phyloP scores from a whole-genome alignment of 2,329 filamentous ascomycete genomes.

The Colletotrichum graminicola region DNA sequence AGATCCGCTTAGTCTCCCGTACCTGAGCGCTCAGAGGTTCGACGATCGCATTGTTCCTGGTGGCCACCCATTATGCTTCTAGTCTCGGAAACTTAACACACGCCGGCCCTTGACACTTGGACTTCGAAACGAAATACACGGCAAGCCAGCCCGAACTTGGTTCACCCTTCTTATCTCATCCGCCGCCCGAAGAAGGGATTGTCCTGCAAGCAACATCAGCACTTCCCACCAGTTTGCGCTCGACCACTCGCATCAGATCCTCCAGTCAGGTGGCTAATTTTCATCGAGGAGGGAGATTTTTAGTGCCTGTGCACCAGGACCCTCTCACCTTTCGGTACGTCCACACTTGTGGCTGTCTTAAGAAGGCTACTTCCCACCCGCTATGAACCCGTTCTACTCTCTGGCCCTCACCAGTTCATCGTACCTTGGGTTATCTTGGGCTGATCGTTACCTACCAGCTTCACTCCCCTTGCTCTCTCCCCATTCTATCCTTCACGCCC shows the following conservation, averaged over 20 bases:
- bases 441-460: constrained; percentile 41
- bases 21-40: constrained; percentile 44
- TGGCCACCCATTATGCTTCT: constrained; percentile 48
- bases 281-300: constrained; percentile 43
- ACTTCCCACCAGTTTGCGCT: constrained; percentile 46
- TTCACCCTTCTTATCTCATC: constrained; percentile 45
- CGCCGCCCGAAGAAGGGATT: constrained; percentile 44
- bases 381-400: constrained; percentile 41
- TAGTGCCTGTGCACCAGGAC: constrained; percentile 46
- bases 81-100: constrained; percentile 51
- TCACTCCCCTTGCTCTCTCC: constrained; percentile 30
- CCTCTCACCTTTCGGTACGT: constrained; percentile 43
- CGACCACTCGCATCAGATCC: constrained; percentile 45
- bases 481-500: constrained; percentile 5
- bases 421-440: constrained; percentile 42
- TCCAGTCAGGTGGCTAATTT: constrained; percentile 44
- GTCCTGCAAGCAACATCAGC: constrained; percentile 43
- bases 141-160: constrained; percentile 47
- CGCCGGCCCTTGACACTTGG: constrained; percentile 48
- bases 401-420: constrained; percentile 41
- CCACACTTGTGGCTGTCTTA: constrained; percentile 44
- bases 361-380: constrained; percentile 46
- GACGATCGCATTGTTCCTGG: constrained; percentile 44
- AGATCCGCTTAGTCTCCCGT: constrained; percentile 42
- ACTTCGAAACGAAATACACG: constrained; percentile 51